phyloP scores from a whole-genome alignment of 1,284 basidiomycete species.

The Coniferiporia sulphurascens region DNA sequence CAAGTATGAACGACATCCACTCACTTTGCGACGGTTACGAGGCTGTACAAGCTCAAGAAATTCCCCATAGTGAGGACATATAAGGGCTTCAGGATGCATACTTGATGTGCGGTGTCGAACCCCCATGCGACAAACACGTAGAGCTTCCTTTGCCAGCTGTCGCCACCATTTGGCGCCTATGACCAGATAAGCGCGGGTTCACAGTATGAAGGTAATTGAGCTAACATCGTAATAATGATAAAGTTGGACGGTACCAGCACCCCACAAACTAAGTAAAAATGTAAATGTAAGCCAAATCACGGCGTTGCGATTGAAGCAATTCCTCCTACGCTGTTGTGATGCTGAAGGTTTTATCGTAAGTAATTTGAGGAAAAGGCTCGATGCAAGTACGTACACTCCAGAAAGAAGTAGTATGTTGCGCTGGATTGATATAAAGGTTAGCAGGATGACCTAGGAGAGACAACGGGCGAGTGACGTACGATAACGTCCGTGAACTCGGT shows the following conservation, averaged over 20 bases:
- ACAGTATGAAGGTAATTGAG: neutral
- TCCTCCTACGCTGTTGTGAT: too few species aligned
- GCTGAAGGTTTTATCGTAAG: too few species aligned
- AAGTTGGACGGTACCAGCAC: slow-evolving; percentile 5
- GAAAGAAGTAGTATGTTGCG: too few species aligned
- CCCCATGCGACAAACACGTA: slow-evolving; percentile 1
- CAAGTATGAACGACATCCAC: neutral
- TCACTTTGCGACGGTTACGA: neutral
- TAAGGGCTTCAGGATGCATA: neutral
- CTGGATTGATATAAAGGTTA: too few species aligned
- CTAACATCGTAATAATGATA: slow-evolving; percentile 13
- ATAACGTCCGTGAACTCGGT: too few species aligned
- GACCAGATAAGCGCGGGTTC: neutral
- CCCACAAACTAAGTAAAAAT: slow-evolving; percentile 5
- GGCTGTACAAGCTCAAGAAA: neutral
- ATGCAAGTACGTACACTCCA: too few species aligned
- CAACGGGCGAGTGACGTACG: too few species aligned
- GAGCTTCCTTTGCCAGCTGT: neutral
- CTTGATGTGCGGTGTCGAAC: slow-evolving; percentile 13
- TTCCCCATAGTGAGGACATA: slow-evolving; percentile 4
- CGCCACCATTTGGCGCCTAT: neutral
- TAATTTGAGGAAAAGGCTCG: too few species aligned
- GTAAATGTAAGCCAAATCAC: neutral
- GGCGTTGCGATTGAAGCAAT: too few species aligned
- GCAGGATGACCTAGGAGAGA: too few species aligned